Evolutionary conservation across 2,329 filamentous ascomycete species (phyloP), one percentile per base, ranked within the genome.

Genomic region (Waltergamsia citrina): DNA sequence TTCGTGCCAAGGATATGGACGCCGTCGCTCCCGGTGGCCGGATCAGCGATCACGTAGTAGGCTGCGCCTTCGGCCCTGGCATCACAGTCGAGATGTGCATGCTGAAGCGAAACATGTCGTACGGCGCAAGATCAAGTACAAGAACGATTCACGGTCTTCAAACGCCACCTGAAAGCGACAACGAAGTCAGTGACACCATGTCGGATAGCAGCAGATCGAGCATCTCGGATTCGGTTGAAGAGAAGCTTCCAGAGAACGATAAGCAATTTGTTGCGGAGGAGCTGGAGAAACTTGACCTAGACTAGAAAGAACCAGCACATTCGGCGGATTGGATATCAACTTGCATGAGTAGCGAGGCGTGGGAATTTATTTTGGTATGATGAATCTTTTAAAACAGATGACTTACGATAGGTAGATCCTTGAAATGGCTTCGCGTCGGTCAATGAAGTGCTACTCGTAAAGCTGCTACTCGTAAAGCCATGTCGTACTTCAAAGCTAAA

Each of bases 51-150:
- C 71, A 75, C 37, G 66, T 85, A 5, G 67, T 83, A 2, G 78
- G 73, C 2, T 79, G 76, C 42, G 79, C 78, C 3, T 85, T 85
- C 48, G 80, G 80, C 0, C 80, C 80, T 0, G 80, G 80, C 1
- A 75, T 85, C 42, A 54, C 71, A 5, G 67, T 83, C 20, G 79
- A 84, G 57, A 79, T 79, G 70, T 78, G 74, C 49, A 64, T 82
- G 56, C 52, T 84, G 45, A 77, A 67, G 55, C 59, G 74, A 27
- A 60, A 62, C 33, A 43, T 48, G 45, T 41, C 20, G 25, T 34
- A 6, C 43, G 41, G 14, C 50, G 44, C 31, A 27, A 23, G 23
- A 9, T 14, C 23, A n/a, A 10, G 43, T 14, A 23, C 15, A 40
- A 37, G 12, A 39, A 41, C 19, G 12, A 32, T 47, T n/a, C 50